phyloP scores from a whole-genome alignment of 495 filamentous ascomycete genomes.

The Articulospora tetracladia region DNA sequence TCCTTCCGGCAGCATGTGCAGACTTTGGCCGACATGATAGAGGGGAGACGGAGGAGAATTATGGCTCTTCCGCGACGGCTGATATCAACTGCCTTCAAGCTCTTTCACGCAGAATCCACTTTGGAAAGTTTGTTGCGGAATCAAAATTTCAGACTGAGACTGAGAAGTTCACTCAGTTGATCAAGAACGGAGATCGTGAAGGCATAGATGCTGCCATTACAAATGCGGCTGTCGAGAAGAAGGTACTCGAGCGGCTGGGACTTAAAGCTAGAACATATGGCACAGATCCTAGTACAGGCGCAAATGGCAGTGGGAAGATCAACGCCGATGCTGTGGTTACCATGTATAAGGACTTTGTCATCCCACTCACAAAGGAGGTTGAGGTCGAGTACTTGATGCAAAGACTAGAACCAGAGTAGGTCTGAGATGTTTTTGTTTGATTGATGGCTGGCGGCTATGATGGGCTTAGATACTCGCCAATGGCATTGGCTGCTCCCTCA shows the following conservation, averaged over 20 bases:
- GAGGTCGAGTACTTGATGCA: slow-evolving; percentile 99
- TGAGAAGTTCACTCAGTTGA: slow-evolving; percentile 74
- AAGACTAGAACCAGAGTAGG: slow-evolving; percentile 53
- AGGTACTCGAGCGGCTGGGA: slow-evolving; percentile 82
- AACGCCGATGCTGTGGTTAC: slow-evolving; percentile 87
- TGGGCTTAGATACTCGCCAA: slow-evolving; percentile 63
- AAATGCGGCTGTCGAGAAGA: slow-evolving; percentile 80
- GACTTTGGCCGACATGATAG: slow-evolving; percentile 68
- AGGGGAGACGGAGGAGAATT: slow-evolving; percentile 88
- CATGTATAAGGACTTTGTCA: slow-evolving; percentile 96
- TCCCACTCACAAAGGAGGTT: slow-evolving; percentile 93
- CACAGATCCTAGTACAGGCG: slow-evolving; percentile 70
- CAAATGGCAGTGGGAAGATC: slow-evolving; percentile 59
- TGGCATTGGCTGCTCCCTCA: slow-evolving; percentile 62
- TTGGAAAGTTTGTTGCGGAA: slow-evolving; percentile 98
- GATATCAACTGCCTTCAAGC: slow-evolving; percentile 92
- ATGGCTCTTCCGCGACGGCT: slow-evolving; percentile 85
- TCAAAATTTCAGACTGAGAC: slow-evolving; percentile 89
- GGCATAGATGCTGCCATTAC: slow-evolving; percentile 91
- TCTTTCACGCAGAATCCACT: slow-evolving; percentile 88
- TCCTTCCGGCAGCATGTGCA: slow-evolving; percentile 80
- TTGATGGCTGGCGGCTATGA: slow-evolving; percentile 18
- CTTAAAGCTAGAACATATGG: slow-evolving; percentile 96
- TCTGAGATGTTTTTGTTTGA: not conserved
- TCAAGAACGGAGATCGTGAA: slow-evolving; percentile 69